phyloP scores from a whole-genome alignment of 306 rosid species.

The Crataegus laevigata region DNA sequence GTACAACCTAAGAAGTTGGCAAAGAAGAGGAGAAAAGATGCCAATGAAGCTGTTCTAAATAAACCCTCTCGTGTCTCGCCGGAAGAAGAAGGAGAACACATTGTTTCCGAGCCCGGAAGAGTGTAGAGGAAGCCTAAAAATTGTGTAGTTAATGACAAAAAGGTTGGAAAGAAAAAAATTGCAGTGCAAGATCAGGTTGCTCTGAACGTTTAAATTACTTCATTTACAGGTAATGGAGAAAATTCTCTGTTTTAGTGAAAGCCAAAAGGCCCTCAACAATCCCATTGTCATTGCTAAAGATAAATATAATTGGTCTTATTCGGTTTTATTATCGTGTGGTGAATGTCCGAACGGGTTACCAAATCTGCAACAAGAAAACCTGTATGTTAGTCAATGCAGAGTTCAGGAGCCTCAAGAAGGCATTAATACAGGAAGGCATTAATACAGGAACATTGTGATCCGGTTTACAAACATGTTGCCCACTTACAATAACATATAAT shows the following conservation, averaged over 20 bases:
- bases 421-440: no score
- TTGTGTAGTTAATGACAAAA: conserved; percentile 5
- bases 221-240: not conserved
- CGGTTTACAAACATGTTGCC: no score
- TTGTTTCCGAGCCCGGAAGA: conserved; percentile 8
- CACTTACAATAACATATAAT: no score
- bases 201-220: conserved; percentile 18
- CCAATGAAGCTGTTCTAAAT: conserved; percentile 14
- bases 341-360: not conserved
- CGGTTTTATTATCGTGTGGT: not conserved
- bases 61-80: not conserved
- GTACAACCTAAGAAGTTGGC: not conserved
- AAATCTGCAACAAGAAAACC: no score
- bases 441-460: no score
- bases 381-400: no score
- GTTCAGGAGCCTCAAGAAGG: no score
- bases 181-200: conserved; percentile 31
- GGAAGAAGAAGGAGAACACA: conserved; percentile 10
- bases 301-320: not conserved
- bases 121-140: conserved; percentile 28
- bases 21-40: conserved; percentile 13
- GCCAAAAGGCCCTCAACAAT: not conserved
- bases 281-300: not conserved
- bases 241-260: not conserved
- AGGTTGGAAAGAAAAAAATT: conserved; percentile 30